Percentiles rank a stretch among this genome's conserved stretches.
These are phyloP conservation scores for Eleusine coracana DNA, from an alignment of 176 grass and related monocot species.

Conservation along the genomic window DNA sequence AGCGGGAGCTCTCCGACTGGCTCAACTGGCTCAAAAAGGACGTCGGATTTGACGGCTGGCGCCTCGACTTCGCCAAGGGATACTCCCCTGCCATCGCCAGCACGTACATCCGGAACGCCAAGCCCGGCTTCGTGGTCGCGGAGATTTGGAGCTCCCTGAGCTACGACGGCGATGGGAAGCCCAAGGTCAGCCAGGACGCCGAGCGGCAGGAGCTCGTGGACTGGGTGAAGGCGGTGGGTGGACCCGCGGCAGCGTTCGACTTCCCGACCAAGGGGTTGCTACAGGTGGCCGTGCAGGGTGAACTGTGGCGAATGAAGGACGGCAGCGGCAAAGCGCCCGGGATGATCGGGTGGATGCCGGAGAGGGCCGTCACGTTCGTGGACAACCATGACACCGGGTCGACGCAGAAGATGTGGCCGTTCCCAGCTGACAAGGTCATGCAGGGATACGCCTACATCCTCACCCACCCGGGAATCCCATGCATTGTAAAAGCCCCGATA, in stretches of 20 bases:
- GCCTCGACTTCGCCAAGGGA: conserved; percentile 78
- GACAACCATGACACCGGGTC: conserved; percentile 95
- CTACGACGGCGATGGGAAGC: conserved; percentile 68
- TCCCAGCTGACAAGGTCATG: conserved; percentile 76
- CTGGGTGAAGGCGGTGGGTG: conserved; percentile 65
- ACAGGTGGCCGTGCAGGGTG: conserved; percentile 68
- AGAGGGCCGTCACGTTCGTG: conserved; percentile 80
- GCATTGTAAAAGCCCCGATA: conserved; percentile 60
- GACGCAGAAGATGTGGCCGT: conserved; percentile 67
- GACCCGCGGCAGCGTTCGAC: conserved; percentile 67
- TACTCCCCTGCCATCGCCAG: conserved; percentile 65
- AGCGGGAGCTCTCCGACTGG: conserved; percentile 83
- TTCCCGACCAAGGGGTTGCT: conserved; percentile 88
- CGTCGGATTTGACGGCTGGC: conserved; percentile 81
- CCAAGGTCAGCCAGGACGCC: conserved; percentile 61
- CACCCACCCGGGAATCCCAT: conserved; percentile 76
- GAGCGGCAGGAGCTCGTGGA: conserved; percentile 66
- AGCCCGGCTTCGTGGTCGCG: conserved; percentile 60
- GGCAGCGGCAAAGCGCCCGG: conserved; percentile 60
- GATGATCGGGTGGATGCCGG: conserved; percentile 80
- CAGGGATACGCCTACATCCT: conserved; percentile 87
- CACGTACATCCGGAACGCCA: conserved; percentile 57
- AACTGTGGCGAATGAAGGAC: conserved; percentile 77
- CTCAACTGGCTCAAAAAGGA: conserved; percentile 80
- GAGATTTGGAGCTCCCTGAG: conserved; percentile 79